phyloP scores from a whole-genome alignment of 345 rosid genomes.

The Salix koriyanagi region DNA sequence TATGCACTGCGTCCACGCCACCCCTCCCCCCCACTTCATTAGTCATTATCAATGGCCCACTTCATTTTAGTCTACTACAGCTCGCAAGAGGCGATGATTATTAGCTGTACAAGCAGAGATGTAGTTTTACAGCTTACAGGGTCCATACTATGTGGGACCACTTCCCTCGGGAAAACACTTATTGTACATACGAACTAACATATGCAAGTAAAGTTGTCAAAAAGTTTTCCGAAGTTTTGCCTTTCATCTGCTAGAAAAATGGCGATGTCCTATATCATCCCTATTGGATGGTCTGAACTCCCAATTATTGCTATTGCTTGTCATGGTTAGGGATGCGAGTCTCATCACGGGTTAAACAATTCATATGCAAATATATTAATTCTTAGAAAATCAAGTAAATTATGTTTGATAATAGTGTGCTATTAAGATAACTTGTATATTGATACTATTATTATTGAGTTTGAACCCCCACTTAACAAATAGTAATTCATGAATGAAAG shows the following conservation, averaged over 20 bases:
- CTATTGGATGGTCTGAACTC: not conserved
- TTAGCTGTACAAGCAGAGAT: constrained; percentile 14
- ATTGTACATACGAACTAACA: constrained; percentile 12
- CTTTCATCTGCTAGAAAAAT: too few relatives aligned
- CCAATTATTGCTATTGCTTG: not conserved
- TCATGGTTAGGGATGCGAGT: not conserved
- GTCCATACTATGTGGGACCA: not conserved
- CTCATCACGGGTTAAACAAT: too few relatives aligned
- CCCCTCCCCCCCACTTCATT: too few relatives aligned
- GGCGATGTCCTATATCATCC: not conserved
- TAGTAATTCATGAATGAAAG: too few relatives aligned
- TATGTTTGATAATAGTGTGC: too few relatives aligned
- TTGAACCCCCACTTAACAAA: rapidly evolving
- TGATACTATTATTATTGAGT: too few relatives aligned
- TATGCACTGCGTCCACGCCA: not conserved
- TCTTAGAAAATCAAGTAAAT: too few relatives aligned
- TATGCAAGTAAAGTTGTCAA: not conserved
- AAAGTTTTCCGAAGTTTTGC: not conserved
- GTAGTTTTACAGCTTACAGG: not conserved
- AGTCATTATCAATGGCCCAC: not conserved
- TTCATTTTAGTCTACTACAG: not conserved
- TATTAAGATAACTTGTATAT: too few relatives aligned
- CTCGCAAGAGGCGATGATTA: constrained; percentile 2
- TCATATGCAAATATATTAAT: too few relatives aligned
- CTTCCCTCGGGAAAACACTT: not conserved